Percentiles rank a stretch among this genome's conserved stretches.
These are phyloP conservation scores for Ceratobasidium sp. DNA, from an alignment of 1,284 basidiomycete species.

Conservation along the genomic window DNA sequence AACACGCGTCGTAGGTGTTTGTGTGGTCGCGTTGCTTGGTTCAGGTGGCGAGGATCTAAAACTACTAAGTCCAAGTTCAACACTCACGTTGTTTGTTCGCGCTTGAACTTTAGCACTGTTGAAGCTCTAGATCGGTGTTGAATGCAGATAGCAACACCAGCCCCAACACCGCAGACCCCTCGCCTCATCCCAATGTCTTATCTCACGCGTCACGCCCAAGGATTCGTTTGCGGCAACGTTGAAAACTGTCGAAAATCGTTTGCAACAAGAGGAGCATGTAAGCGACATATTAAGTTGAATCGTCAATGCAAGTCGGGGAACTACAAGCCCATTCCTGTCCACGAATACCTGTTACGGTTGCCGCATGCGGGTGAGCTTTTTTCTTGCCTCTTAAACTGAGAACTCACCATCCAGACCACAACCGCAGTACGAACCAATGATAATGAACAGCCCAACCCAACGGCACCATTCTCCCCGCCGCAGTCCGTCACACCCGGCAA, in stretches of 20 bases:
- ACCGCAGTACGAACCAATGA: not conserved
- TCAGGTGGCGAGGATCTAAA: not conserved
- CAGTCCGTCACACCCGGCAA: not conserved
- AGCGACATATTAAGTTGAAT: not conserved
- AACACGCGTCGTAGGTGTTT: not conserved
- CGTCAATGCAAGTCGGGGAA: not conserved
- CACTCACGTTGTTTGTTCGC: not conserved
- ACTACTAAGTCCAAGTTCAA: not conserved
- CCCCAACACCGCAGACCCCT: too few relatives aligned
- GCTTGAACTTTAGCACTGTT: not conserved
- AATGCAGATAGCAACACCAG: not conserved
- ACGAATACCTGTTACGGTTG: not conserved
- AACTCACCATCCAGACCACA: too few relatives aligned
- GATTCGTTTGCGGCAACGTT: not conserved
- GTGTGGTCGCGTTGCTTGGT: conserved; percentile 7
- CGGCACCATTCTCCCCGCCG: not conserved
- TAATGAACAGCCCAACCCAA: not conserved
- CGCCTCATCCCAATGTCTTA: not conserved
- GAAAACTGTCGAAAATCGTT: not conserved
- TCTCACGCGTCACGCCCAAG: not conserved
- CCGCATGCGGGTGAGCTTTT: not conserved
- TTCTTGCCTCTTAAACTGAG: too few relatives aligned
- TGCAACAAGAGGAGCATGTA: not conserved
- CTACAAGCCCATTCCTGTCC: not conserved
- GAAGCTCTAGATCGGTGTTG: not conserved